phyloP scores from a whole-genome alignment of 495 filamentous ascomycete species.

The Darksidea phi region DNA sequence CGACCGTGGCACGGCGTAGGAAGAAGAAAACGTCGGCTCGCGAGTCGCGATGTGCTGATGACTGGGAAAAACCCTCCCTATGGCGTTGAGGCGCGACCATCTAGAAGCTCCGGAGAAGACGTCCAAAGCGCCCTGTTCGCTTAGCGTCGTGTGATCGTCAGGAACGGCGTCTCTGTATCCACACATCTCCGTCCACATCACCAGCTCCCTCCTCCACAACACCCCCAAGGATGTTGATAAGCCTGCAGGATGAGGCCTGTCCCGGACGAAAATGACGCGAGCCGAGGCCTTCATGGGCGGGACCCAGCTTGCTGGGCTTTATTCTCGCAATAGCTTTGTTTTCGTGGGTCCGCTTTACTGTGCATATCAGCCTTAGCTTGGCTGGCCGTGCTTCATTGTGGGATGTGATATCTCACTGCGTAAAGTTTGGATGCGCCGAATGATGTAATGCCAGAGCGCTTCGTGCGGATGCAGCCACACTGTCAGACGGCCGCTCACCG shows the following conservation, averaged over 20 bases:
- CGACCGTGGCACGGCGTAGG: conserved; percentile 14
- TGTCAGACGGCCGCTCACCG: no score
- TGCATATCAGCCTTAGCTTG: neutral
- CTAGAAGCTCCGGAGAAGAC: conserved; percentile 2
- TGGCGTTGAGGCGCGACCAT: neutral
- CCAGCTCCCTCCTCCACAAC: neutral
- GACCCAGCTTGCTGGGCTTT: neutral
- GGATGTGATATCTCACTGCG: neutral
- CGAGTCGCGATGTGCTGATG: conserved; percentile 20
- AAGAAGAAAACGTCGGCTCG: conserved; percentile 29
- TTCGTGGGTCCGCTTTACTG: no score
- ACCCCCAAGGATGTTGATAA: neutral
- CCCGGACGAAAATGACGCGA: conserved; percentile 10
- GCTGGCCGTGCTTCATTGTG: neutral
- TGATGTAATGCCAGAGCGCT: no score
- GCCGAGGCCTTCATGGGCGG: neutral
- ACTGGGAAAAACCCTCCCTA: neutral
- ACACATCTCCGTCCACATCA: neutral
- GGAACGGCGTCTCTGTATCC: neutral
- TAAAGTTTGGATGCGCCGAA: neutral
- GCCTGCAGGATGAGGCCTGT: neutral
- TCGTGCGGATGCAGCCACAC: no score
- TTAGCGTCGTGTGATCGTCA: neutral
- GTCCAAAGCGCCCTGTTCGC: neutral
- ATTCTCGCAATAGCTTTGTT: neutral